Base-by-base conservation (phyloP, 148 eudicot species). In the Pharnaceum exiguum region DNA sequence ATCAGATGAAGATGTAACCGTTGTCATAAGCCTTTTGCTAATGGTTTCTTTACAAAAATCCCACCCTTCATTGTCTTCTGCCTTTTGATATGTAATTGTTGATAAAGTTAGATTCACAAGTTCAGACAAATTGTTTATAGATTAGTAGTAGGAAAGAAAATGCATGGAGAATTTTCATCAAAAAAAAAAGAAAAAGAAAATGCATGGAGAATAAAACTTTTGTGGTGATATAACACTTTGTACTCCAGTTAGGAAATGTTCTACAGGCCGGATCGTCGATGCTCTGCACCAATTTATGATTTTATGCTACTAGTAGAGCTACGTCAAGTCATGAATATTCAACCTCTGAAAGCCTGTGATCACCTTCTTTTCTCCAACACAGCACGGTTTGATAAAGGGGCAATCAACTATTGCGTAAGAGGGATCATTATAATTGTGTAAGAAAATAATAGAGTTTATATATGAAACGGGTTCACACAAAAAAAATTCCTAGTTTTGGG, bases 251-350 rank as follows among this genome's bases (percentile, higher is more conserved):
- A 19, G 5, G 5, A 1, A 44, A 0, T 15, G 17, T 5, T 13
- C 19, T 13, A 17, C n/a, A n/a, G n/a, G n/a, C n/a, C n/a, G n/a
- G n/a, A n/a, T n/a, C n/a, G n/a, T n/a, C n/a, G n/a, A n/a, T n/a
- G n/a, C n/a, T n/a, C n/a, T n/a, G n/a, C n/a, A n/a, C n/a, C n/a
- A n/a, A n/a, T n/a, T n/a, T n/a, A n/a, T n/a, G n/a, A n/a, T n/a
- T n/a, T n/a, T n/a, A n/a, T 13, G 29, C 36, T 57, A n/a, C 12
- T 26, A 11, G 15, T 27, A 11, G 22, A 7, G 5, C 30, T 50
- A 51, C 30, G 58, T 51, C 58, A 51, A 51, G 31, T 63, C 50
- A 13, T 63, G 59, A 52, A 63, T 63, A 63, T 63, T 63, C 51
- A 52, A 13, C 57, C n/a, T n/a, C n/a, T n/a, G n/a, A n/a, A n/a